Conservation (phyloP, 257 asterid species). For the Solanum medicagineum region DNA sequence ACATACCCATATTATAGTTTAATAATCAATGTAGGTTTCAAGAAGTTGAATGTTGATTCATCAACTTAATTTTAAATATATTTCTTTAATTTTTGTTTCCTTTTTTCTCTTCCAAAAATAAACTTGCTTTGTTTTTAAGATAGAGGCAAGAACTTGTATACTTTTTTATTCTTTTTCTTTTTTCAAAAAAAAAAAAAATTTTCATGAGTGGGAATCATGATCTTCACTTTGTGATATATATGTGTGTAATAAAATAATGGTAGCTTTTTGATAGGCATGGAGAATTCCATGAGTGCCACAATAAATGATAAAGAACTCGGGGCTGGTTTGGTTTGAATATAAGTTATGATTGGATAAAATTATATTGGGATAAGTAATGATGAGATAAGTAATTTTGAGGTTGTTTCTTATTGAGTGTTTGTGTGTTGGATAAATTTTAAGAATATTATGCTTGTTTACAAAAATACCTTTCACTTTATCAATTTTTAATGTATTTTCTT, state of each 20-base stretch:
- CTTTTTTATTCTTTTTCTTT: neutral
- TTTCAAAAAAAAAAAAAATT: no score
- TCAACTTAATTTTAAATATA: neutral
- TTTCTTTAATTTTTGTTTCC: neutral
- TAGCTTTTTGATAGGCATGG: neutral
- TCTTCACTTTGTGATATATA: neutral
- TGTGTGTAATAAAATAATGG: no score
- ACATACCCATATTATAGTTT: neutral
- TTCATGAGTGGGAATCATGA: neutral
- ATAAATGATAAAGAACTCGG: neutral
- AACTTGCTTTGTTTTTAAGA: neutral
- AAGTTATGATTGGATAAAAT: no score
- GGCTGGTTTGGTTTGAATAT: no score
- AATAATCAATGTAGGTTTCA: neutral
- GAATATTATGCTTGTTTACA: no score
- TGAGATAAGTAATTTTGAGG: no score
- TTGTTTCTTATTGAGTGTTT: no score
- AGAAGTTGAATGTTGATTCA: neutral
- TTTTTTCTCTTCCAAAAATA: neutral
- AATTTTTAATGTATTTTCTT: no score
- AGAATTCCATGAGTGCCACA: neutral
- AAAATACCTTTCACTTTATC: no score
- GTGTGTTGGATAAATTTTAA: no score
- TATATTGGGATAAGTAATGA: no score
- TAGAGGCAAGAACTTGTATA: neutral